A percentile compares a stretch with the other conserved stretches of the same genome.
These are phyloP conservation scores for Magnolia officinalis DNA, from an alignment of 164 flowering plant species.

Conservation along the genomic window DNA sequence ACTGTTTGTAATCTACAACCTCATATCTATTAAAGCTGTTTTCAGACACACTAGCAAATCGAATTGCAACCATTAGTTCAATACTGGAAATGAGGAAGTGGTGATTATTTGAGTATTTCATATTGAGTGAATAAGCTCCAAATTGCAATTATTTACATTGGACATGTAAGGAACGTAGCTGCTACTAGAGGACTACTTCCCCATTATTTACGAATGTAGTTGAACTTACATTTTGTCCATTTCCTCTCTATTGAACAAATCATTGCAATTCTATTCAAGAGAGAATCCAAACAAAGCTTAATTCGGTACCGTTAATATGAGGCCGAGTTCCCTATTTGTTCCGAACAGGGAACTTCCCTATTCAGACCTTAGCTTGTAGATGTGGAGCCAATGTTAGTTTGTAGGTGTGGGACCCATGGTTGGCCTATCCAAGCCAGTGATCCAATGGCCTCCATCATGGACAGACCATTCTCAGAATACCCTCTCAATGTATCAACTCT, in stretches of 20 bases:
- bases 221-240: background rate
- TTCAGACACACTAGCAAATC: background rate
- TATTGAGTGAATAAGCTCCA: background rate
- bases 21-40: background rate
- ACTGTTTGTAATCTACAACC: background rate
- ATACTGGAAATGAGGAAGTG: background rate
- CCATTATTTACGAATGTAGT: background rate
- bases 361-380: too few species aligned
- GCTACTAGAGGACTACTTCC: background rate
- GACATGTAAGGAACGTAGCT: background rate
- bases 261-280: too few species aligned
- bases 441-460: too few species aligned
- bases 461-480: too few species aligned
- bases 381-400: too few species aligned
- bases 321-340: too few species aligned
- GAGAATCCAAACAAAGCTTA: too few species aligned
- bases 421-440: too few species aligned
- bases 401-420: too few species aligned
- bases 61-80: background rate
- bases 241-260: background rate
- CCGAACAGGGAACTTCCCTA: too few species aligned
- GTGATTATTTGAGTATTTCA: background rate
- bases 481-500: too few species aligned
- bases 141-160: background rate
- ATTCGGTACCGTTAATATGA: too few species aligned